Base-by-base conservation (phyloP, 257 asterid genomes). In the Phtheirospermum japonicum region DNA sequence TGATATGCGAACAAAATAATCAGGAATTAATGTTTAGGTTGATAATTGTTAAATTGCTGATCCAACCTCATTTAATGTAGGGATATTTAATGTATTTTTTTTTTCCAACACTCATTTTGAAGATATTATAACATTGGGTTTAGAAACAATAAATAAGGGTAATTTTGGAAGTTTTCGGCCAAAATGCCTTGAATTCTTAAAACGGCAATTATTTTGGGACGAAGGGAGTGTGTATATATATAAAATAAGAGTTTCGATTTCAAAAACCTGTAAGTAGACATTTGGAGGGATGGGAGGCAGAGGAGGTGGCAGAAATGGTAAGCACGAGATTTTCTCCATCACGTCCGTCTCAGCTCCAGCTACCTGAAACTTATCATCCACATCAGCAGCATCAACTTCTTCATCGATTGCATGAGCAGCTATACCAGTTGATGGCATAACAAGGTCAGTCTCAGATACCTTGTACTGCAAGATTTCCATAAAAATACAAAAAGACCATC, bases 351-450 rank as follows among this genome's bases (percentile, higher is more conserved):
- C 79, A 56, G 68, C 46, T 68, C 50, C 71, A 69, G 42, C 59
- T 50, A 14, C 76, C 18, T 60, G 89, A 69, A 46, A 28, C 68
- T 62, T 85, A 64, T 86, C 93, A 57, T 80, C 80, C 19, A 49
- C 67, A 67, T 83, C 96, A 45, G 68, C 80, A 67, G 73, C 77
- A 71, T 88, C 96, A 52, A 73, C 80, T 16, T 77, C 90, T 57
- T 86, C 95, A 75, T 92, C 94, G 37, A 63, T 34, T 20, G 89
- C 95, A 76, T 87, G 83, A 64, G 96, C 96, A 43, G 96, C 97
- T 77, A 85, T 77, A 76, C 94, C 78, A 62, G 96, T 89, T 61
- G 94, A 62, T 16, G 96, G 98, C 71, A 83, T 71, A 23, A 46
- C 26, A 32, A 60, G 56, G 52, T 70, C 83, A 4, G 53, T 64